phyloP scores from a whole-genome alignment of 2,329 filamentous ascomycete species.

The Simplicillium aogashimaense region DNA sequence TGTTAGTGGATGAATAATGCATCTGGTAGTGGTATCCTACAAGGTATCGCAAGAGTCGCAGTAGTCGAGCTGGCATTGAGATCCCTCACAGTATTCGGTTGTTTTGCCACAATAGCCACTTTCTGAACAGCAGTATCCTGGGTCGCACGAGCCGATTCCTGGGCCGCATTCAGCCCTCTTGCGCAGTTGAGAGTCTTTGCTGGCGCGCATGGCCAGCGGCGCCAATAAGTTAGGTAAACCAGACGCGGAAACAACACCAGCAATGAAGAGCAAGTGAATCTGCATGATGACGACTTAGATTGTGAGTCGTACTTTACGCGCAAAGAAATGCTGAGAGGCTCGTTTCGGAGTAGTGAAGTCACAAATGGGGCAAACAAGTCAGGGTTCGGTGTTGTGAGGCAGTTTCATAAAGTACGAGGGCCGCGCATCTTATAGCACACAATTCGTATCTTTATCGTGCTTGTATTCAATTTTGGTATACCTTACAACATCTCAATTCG shows the following conservation, averaged over 20 bases:
- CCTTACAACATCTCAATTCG: no score
- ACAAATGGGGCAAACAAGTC: no score
- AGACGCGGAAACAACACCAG: background rate
- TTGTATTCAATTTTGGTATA: no score
- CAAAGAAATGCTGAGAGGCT: no score
- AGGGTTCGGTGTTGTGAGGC: no score
- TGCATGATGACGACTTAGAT: no score
- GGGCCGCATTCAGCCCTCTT: slow-evolving; percentile 19
- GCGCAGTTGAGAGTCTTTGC: background rate
- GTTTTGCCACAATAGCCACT: slow-evolving; percentile 25
- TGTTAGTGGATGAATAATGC: background rate
- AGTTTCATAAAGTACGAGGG: no score
- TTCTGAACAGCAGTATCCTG: slow-evolving; percentile 24
- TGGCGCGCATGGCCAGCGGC: background rate
- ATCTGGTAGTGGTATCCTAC: slow-evolving; percentile 16
- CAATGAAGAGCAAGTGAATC: background rate
- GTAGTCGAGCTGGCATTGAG: slow-evolving; percentile 27
- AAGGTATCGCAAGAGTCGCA: slow-evolving; percentile 29
- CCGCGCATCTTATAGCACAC: no score
- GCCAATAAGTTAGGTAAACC: background rate
- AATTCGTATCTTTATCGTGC: no score
- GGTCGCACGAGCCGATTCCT: slow-evolving; percentile 22
- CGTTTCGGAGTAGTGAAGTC: no score
- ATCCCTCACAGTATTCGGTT: slow-evolving; percentile 23
- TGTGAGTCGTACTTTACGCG: no score